Evolutionary conservation across 495 filamentous ascomycete genomes (phyloP), one percentile per base, ranked within the genome.

Genomic region (Bombardia bombarda): DNA sequence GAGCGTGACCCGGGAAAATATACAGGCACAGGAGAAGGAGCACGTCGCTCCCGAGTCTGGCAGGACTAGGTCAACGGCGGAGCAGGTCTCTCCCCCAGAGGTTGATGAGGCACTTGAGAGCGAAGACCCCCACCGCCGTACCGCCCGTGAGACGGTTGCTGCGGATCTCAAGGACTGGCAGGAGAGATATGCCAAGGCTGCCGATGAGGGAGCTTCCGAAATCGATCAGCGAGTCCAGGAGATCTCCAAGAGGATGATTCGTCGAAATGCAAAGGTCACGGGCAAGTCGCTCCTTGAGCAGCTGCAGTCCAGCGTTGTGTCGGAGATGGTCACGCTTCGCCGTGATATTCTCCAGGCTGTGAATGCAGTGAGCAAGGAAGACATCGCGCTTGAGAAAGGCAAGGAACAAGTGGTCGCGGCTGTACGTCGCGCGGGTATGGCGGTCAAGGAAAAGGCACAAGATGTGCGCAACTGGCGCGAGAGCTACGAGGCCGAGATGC

Each of bases 151-250:
- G 52, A 81, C 79, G 26, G 81, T 95, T 41, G 73, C 79, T 7
- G 75, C 79, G 13, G 93, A 97, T 60, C 73, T 99, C 28, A 65
- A 76, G 36, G 67, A 72, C 28, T 97, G 90, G 88, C 81, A 94
- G 60, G 73, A 77, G 31, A 87, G 92, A 50, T 97, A 96, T 60
- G 72, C 83, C 18, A 78, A 78, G 43, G 86, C 87, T 7, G 84
- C 84, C 17, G 82, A 90, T 36, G 84, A 89, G 53, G 88, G 87
- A 7, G 72, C 84, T 22, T 71, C 73, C 21, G 83, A 94, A 47
- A 89, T 99, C 43, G 80, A 88, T 19, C 69, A 75, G 1, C 75
- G 75, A n/a, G 77, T 90, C 31, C 66, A 87, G 37, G 62, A 80
- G 28, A 82, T 74, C 25, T 55, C 61, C 70, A 79, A 60, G 69